Percentiles rank a stretch among this genome's conserved stretches.
Evolutionary conservation across 2,329 filamentous ascomycete genomes (phyloP).

Genomic region (Sporothrix brasiliensis): DNA sequence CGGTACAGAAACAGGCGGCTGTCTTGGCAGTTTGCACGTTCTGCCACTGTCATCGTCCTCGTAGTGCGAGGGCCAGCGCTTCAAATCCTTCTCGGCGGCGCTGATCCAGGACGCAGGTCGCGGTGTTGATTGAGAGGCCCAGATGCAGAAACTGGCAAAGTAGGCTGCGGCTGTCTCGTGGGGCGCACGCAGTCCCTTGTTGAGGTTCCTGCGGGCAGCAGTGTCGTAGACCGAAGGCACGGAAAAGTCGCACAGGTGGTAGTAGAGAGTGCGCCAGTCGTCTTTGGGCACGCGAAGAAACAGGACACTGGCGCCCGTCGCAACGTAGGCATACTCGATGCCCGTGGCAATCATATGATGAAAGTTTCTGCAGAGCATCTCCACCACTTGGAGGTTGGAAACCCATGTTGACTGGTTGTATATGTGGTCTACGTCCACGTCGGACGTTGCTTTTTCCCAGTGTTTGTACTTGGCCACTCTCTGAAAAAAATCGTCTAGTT

Average conservation of each 20-base stretch:
- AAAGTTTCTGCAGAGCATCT: not conserved
- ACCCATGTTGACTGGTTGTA: not conserved
- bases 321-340: not conserved
- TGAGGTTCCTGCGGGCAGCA: not conserved
- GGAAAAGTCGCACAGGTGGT: slow-evolving; percentile 4
- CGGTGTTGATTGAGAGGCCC: not conserved
- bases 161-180: slow-evolving; percentile 26
- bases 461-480: too few relatives aligned
- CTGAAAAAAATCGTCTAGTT: not conserved
- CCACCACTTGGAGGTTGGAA: not conserved
- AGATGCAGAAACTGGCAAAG: slow-evolving; percentile 26
- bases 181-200: slow-evolving; percentile 3
- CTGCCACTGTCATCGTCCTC: not conserved
- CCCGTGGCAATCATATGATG: slow-evolving; percentile 4
- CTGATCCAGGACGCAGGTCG: slow-evolving; percentile 24
- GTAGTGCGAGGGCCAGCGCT: slow-evolving; percentile 20
- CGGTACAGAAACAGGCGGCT: not conserved
- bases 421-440: too few relatives aligned
- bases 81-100: not conserved
- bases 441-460: not conserved
- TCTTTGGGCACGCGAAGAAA: slow-evolving; percentile 6
- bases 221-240: not conserved
- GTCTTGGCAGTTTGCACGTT: not conserved
- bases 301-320: not conserved
- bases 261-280: slow-evolving; percentile 15